A percentile compares a stretch with the other conserved stretches of the same genome.
These are phyloP conservation scores for Opeltia flavorubescens DNA, from an alignment of 495 filamentous ascomycete species.

Conservation along the genomic window DNA sequence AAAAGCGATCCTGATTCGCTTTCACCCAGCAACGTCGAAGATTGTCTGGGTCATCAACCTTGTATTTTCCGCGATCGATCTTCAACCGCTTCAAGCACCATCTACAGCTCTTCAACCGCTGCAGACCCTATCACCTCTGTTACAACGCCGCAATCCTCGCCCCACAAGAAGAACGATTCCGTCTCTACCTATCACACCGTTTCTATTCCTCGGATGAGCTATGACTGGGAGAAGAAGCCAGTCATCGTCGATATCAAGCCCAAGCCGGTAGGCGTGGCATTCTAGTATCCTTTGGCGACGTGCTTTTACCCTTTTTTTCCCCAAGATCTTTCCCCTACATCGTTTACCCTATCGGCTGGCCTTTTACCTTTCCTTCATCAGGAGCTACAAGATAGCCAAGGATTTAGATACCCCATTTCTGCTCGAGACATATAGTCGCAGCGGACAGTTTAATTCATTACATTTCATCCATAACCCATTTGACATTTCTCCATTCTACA, in stretches of 20 bases:
- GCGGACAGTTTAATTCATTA: background rate
- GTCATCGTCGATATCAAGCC: background rate
- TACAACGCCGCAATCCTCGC: background rate
- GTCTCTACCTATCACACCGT: background rate
- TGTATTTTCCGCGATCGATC: background rate
- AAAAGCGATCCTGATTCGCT: background rate
- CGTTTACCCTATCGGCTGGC: background rate
- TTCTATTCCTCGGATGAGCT: background rate
- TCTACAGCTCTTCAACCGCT: background rate
- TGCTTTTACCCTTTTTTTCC: background rate
- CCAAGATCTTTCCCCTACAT: background rate
- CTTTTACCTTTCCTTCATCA: background rate
- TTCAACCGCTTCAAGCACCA: background rate
- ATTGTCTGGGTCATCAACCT: background rate
- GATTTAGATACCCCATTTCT: background rate
- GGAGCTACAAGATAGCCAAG: background rate
- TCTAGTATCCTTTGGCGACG: background rate
- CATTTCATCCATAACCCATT: background rate
- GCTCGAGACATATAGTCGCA: too few species aligned
- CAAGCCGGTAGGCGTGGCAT: background rate
- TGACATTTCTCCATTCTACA: background rate
- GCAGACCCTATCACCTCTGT: background rate
- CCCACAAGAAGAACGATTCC: background rate
- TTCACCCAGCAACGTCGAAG: slow-evolving; percentile 1
- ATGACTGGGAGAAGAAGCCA: background rate